Evolutionary conservation across 768 basidiomycete species (phyloP).

Genomic region (Boletus rubroflammeus): DNA sequence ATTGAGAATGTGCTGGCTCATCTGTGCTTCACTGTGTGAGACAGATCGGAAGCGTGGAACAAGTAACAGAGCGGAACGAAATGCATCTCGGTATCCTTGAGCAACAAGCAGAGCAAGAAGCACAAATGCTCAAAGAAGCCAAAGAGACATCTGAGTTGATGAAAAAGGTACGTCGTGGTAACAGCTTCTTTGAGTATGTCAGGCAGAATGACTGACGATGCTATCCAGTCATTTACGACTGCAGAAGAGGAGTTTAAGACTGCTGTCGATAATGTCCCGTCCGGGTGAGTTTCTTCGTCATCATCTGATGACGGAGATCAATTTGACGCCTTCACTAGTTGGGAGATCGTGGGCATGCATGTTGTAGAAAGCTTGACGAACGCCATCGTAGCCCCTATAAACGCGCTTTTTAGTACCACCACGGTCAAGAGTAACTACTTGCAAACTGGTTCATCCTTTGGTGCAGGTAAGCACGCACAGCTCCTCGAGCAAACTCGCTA

Average conservation of each 20-base stretch:
- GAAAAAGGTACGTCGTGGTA: constrained; percentile 6
- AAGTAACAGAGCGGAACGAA: constrained; percentile 11
- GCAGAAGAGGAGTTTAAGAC: constrained; percentile 16
- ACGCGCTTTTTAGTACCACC: constrained; percentile 10
- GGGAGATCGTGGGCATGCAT: constrained; percentile 15
- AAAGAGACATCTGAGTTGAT: constrained; percentile 16
- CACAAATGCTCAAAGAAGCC: constrained; percentile 11
- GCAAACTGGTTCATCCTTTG: constrained; percentile 6
- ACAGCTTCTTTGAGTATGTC: not conserved
- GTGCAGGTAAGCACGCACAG: not conserved
- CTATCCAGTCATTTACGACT: constrained; percentile 9
- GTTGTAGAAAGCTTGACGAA: constrained; percentile 13
- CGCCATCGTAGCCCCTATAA: constrained; percentile 9
- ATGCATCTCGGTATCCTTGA: constrained; percentile 12
- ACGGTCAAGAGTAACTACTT: constrained; percentile 9
- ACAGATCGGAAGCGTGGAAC: constrained; percentile 13
- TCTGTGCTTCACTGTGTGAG: not conserved
- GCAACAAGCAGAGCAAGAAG: constrained; percentile 14
- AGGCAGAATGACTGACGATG: not conserved
- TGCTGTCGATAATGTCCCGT: constrained; percentile 12
- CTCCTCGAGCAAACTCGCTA: not conserved
- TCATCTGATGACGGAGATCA: not conserved
- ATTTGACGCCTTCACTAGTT: constrained; percentile 2
- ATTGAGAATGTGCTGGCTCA: too few species aligned
- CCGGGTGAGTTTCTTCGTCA: constrained; percentile 5